Evolutionary conservation across 352 stramenopile genomes (phyloP), one percentile per base, ranked within the genome.

Genomic region (Phytophthora hybrid): DNA sequence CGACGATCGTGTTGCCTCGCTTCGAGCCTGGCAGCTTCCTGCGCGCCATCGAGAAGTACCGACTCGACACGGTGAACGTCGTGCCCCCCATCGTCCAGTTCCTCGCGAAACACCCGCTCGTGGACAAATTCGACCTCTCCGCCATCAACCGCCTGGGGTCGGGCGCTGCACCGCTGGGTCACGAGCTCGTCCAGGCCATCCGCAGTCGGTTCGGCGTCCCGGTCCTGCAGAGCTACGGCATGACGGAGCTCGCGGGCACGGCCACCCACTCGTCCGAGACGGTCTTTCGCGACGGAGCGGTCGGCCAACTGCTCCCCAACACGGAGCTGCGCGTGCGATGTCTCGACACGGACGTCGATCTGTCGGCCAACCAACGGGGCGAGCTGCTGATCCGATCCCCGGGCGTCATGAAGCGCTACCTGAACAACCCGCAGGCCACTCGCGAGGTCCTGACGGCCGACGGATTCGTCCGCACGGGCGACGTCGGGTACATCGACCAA

Each of bases 341-440:
- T 53, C 56, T 82, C 9, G 57, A 82, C 3, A 87, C 81, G 0
- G 76, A 68, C 5, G 65, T 86, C 49, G 76, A 90, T n/a, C 65
- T 93, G 1, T 10, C 47, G 13, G 23, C 34, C 0, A 79, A 85
- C 66, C 51, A 76, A 31, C 59, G 41, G 47, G 95, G 95, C 31
- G 95, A 98, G 75, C 73, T 98, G 3, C 71, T 88, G 32, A 91
- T 95, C 65, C 89, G 93, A 14, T 90, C 89, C 13, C 93, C 93
- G 8, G 89, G 96, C 73, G 85, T 97, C 16, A 98, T 99, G 94
- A 82, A 89, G 63, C 90, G 95, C 3, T 99, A 99, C 69, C 81
- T 97, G 4, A 83, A 96, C 63, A 83, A 95, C 64, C 66, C 79
- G 0, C 80, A 95, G n/a, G 93, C 92, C 54, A 98, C 89, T 23